phyloP scores from a whole-genome alignment of 2,329 filamentous ascomycete species.

The Nemania bipapillata region DNA sequence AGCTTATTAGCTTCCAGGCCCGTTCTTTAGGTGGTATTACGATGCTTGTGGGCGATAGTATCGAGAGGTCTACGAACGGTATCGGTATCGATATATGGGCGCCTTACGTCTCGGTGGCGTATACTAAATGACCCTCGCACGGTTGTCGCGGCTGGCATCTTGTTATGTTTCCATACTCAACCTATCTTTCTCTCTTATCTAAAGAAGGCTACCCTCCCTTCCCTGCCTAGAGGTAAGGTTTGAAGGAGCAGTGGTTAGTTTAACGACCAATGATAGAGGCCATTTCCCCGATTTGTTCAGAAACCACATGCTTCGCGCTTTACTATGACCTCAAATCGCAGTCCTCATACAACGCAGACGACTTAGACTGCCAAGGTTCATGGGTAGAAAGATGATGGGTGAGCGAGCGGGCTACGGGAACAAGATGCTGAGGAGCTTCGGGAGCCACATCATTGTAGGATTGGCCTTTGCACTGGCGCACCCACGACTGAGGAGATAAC shows the following conservation, averaged over 20 bases:
- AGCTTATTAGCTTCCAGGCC: not conserved
- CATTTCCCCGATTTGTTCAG: not conserved
- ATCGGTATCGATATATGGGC: not conserved
- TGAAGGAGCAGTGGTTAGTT: not conserved
- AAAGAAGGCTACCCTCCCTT: not conserved
- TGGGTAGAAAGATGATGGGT: not conserved
- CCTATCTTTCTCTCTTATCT: not conserved
- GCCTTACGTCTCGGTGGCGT: not conserved
- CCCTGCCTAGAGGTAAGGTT: not conserved
- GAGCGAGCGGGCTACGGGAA: not conserved
- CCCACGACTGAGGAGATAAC: not conserved
- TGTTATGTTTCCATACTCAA: not conserved
- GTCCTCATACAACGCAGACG: not conserved
- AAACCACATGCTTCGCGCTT: not conserved
- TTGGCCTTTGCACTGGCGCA: not conserved
- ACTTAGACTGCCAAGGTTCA: not conserved
- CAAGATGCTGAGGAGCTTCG: not conserved
- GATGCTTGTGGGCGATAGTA: not conserved
- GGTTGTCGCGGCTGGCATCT: not conserved
- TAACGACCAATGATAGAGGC: not conserved
- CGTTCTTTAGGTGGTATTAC: not conserved
- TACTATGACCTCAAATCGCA: not conserved
- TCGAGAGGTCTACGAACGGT: not conserved
- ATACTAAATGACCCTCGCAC: not conserved
- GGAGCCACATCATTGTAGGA: not conserved